phyloP scores from a whole-genome alignment of 139 green algal species.

The Zygnema circumcarinatum region DNA sequence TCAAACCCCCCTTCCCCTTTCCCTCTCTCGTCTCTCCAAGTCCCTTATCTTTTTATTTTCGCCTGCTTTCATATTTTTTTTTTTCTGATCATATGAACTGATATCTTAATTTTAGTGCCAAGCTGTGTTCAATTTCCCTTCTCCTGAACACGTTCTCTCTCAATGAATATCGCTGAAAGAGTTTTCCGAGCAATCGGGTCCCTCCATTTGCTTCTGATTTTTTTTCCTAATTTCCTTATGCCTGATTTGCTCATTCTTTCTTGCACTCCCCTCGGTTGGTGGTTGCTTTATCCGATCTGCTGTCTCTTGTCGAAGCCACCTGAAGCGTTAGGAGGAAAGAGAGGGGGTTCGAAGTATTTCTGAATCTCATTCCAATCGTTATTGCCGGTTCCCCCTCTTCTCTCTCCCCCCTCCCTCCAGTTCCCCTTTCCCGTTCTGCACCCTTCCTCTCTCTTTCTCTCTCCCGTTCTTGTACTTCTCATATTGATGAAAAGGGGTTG shows the following conservation, averaged over 20 bases:
- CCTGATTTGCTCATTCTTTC: too few species aligned
- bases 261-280: too few species aligned
- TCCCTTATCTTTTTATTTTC: background rate
- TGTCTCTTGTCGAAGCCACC: background rate
- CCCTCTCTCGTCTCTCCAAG: too few species aligned
- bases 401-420: background rate
- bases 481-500: background rate
- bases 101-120: too few species aligned
- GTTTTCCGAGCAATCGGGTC: too few species aligned
- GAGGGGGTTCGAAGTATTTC: background rate
- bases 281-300: background rate
- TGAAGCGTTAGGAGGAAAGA: background rate
- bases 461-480: background rate
- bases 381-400: background rate
- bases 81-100: too few species aligned
- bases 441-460: background rate
- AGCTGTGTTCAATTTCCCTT: too few species aligned
- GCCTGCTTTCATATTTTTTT: slow-evolving; percentile 63
- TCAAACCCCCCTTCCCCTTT: too few species aligned
- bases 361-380: background rate
- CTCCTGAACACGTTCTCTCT: too few species aligned
- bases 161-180: too few species aligned
- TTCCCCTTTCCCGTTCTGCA: background rate
- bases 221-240: too few species aligned
- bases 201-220: too few species aligned